Base-by-base conservation (phyloP, 306 rosid species). In the barrel medic (Medicago truncatula) region DNA sequence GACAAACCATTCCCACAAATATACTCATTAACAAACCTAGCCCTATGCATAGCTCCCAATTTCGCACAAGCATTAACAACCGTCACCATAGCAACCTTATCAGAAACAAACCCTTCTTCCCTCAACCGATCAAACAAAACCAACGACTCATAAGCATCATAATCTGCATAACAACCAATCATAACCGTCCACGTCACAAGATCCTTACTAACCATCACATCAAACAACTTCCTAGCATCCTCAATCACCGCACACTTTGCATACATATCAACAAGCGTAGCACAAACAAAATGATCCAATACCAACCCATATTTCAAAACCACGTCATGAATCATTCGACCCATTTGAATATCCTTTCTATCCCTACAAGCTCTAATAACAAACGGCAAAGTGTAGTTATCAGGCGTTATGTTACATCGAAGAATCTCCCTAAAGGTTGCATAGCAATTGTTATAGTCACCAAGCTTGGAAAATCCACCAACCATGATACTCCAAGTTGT, bases 41-140 rank as follows among this genome's bases (percentile, higher is more conserved):
- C 95, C 83, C 83, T 87, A 52, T 89, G 86, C 97, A 91, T 82
- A 50, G 87, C 90, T 20, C 90, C 98, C 43, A 91, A 47, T 56
- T 91, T 90, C 1, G 97, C 96, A 82, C 93, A 90, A 9, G 96
- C 97, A 60, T 88, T 82, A 66, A 86, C 91, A 77, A 87, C 70
- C 7, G 87, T 86, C 53, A 91, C 93, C 92, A 84, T 78, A 43
- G 90, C 86, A 75, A 91, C 75, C 82, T 88, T 93, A 75, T 93
- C 97, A 1, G 87, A 90, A 43, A 81, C 81, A 74, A 87, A 31
- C 40, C 97, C 91, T 81, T 86, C 90, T 17, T 82, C 91, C 73
- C 73, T 77, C 97, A 93, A 89, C 77, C 71, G 70, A 82, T 93
- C 96, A 70, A 93, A 90, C 85, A 93, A 78, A 60, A 77, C 82